phyloP scores from a whole-genome alignment of 768 basidiomycete genomes.

The Rhizopogon vulgaris region DNA sequence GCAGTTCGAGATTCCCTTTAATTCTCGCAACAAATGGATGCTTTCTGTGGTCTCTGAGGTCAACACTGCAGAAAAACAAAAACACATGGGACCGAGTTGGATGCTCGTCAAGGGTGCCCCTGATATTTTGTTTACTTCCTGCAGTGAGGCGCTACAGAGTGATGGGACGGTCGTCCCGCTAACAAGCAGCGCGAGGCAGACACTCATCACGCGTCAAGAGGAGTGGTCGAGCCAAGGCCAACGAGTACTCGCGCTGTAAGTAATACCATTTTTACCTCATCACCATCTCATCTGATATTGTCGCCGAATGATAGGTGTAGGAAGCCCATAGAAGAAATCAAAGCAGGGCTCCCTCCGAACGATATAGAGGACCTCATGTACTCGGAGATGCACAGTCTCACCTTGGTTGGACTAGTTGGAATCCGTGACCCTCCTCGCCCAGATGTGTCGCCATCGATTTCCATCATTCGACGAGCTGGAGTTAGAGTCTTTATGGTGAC shows the following conservation, averaged over 20 bases:
- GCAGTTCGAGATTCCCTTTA: conserved; percentile 27
- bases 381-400: conserved; percentile 28
- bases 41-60: conserved; percentile 29
- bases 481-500: conserved; percentile 45
- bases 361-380: conserved; percentile 27
- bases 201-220: conserved; percentile 19
- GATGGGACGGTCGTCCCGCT: conserved; percentile 22
- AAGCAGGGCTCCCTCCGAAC: conserved; percentile 8
- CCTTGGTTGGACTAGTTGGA: conserved; percentile 41
- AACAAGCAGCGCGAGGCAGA: conserved; percentile 5
- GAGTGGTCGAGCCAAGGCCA: conserved; percentile 37
- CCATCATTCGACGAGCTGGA: conserved; percentile 39
- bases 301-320: neutral
- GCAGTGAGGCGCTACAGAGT: conserved; percentile 19
- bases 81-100: conserved; percentile 7
- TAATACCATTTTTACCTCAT: neutral
- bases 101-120: conserved; percentile 50
- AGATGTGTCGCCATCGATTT: conserved; percentile 36
- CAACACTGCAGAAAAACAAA: neutral
- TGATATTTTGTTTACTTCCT: conserved; percentile 36
- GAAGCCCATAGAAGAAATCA: conserved; percentile 1
- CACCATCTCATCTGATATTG: neutral
- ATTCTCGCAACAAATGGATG: conserved; percentile 47
- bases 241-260: conserved; percentile 37
- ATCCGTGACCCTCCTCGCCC: conserved; percentile 47